phyloP scores from a whole-genome alignment of 2,329 filamentous ascomycete genomes.

The Dothistroma pini region DNA sequence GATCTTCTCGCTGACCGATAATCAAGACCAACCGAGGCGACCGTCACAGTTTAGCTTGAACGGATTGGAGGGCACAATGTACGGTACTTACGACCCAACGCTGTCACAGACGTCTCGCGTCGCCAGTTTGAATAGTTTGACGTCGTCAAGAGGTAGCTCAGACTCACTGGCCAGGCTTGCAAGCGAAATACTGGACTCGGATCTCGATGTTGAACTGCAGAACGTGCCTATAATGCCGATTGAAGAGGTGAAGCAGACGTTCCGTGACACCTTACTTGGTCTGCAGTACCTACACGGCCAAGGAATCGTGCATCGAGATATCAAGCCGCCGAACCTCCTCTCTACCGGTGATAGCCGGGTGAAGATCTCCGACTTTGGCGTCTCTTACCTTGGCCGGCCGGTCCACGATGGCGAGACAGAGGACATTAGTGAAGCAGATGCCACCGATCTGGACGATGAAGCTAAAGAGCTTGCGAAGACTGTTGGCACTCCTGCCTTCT shows the following conservation, averaged over 20 bases:
- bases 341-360: constrained; percentile 81
- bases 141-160: constrained; percentile 14
- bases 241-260: constrained; percentile 74
- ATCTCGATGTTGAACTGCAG: constrained; percentile 79
- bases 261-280: constrained; percentile 88
- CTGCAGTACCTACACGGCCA: constrained; percentile 75
- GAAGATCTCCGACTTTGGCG: constrained; percentile 98
- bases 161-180: constrained; percentile 44
- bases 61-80: constrained; percentile 75
- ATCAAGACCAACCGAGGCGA: constrained; percentile 5
- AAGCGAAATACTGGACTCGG: constrained; percentile 53
- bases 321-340: constrained; percentile 72
- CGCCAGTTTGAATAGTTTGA: constrained; percentile 68
- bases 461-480: constrained; percentile 97
- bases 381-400: constrained; percentile 91
- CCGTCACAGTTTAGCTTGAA: constrained; percentile 32
- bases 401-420: constrained; percentile 64
- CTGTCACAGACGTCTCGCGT: constrained; percentile 51
- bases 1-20: constrained; percentile 17
- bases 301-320: constrained; percentile 50
- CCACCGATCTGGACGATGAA: constrained; percentile 75
- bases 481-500: constrained; percentile 95
- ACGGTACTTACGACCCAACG: constrained; percentile 60
- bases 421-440: constrained; percentile 68
- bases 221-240: constrained; percentile 93